phyloP scores from a whole-genome alignment of 306 rosid species.

The Amphicarpaea edgeworthii region DNA sequence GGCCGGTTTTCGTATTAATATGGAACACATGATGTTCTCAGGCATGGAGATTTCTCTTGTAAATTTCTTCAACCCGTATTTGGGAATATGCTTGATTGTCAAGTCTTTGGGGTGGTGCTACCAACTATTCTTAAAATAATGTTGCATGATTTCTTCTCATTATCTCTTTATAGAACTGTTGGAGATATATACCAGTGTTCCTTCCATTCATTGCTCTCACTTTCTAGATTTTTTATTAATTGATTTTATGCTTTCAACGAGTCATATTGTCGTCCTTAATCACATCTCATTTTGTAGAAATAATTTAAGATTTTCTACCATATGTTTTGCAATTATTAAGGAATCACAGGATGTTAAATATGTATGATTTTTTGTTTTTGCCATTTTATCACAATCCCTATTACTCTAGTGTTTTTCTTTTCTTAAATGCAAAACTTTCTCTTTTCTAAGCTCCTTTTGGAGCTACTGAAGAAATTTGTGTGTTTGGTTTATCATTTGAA shows the following conservation, averaged over 20 bases:
- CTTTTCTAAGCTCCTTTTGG: background rate
- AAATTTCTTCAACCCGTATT: constrained; percentile 66
- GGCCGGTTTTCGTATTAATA: constrained; percentile 55
- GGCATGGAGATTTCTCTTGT: constrained; percentile 69
- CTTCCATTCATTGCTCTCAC: constrained; percentile 40
- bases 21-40: constrained; percentile 56
- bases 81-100: constrained; percentile 74
- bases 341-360: background rate
- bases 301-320: background rate
- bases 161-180: constrained; percentile 46
- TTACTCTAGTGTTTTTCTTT: background rate
- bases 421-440: background rate
- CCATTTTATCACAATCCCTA: background rate
- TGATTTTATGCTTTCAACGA: constrained; percentile 24
- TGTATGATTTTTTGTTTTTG: background rate
- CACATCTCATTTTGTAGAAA: background rate
- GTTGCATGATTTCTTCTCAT: constrained; percentile 80
- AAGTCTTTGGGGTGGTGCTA: constrained; percentile 62
- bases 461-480: too few species aligned
- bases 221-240: background rate
- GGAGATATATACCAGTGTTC: constrained; percentile 57
- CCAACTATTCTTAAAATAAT: constrained; percentile 77
- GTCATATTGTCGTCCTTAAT: constrained; percentile 8
- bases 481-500: too few species aligned
- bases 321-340: constrained; percentile 14